These are phyloP conservation scores for Tulasnella sp. DNA, from an alignment of 768 basidiomycete genomes.

Conservation along the genomic window DNA sequence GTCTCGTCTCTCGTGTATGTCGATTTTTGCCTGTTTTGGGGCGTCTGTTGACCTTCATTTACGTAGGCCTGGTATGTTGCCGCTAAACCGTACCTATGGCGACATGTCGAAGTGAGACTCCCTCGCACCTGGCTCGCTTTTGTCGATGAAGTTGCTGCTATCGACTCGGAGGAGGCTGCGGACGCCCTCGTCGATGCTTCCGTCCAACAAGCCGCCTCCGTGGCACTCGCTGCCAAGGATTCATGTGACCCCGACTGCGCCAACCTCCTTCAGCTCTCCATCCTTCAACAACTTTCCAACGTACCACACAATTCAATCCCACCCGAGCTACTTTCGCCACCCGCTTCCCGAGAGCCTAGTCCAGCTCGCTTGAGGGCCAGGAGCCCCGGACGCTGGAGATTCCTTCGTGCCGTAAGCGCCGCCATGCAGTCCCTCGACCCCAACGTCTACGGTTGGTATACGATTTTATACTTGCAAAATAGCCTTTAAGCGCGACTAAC, in stretches of 20 bases:
- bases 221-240: constrained; percentile 38
- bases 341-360: constrained; percentile 72
- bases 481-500: background rate
- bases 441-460: constrained; percentile 55
- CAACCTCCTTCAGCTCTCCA: constrained; percentile 44
- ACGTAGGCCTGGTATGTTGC: constrained; percentile 56
- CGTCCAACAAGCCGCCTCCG: constrained; percentile 52
- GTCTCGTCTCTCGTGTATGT: constrained; percentile 48
- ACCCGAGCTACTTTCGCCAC: constrained; percentile 62
- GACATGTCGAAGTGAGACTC: constrained; percentile 66
- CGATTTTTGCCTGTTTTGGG: background rate
- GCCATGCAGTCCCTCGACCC: constrained; percentile 61
- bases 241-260: constrained; percentile 24
- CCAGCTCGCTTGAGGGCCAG: constrained; percentile 61
- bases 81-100: constrained; percentile 84
- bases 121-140: constrained; percentile 77
- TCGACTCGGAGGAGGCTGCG: constrained; percentile 33
- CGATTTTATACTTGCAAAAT: background rate
- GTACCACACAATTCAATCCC: constrained; percentile 60
- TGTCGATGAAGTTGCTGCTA: constrained; percentile 49
- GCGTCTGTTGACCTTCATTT: background rate
- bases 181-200: constrained; percentile 47
- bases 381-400: constrained; percentile 73
- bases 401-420: constrained; percentile 64
- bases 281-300: constrained; percentile 39